These are phyloP conservation scores for Rickenella mellea DNA, from an alignment of 768 basidiomycete genomes.

Conservation along the genomic window DNA sequence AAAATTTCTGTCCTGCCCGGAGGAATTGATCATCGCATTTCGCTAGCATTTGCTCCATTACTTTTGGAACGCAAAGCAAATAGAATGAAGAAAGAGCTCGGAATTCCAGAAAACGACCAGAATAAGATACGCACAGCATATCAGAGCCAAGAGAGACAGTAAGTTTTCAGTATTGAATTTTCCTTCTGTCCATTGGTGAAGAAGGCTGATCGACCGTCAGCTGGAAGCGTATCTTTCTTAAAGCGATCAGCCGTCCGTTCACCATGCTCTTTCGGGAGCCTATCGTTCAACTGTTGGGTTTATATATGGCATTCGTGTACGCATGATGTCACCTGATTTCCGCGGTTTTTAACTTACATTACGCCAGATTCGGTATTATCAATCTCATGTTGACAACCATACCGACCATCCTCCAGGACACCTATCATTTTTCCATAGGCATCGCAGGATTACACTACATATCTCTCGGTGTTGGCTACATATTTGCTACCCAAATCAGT, in stretches of 20 bases:
- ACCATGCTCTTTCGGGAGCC: conserved; percentile 16
- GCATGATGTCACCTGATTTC: conserved; percentile 2
- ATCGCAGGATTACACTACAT: conserved; percentile 20
- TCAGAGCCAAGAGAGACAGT: conserved; percentile 2
- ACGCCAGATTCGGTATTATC: neutral
- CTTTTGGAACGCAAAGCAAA: conserved; percentile 5
- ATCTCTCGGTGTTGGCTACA: conserved; percentile 20
- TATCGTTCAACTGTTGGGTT: conserved; percentile 15
- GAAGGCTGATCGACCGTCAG: neutral
- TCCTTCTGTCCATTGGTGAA: neutral
- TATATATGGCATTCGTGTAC: conserved; percentile 17
- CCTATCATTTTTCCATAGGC: conserved; percentile 16
- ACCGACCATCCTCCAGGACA: conserved; percentile 4
- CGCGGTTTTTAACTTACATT: neutral
- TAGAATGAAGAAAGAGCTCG: conserved; percentile 5
- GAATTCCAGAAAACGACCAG: conserved; percentile 4
- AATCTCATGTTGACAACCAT: conserved; percentile 4
- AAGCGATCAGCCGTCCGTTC: conserved; percentile 25
- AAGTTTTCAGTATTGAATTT: neutral
- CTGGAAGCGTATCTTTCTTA: conserved; percentile 13
- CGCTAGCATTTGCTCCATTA: conserved; percentile 6
- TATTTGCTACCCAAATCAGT: conserved; percentile 10
- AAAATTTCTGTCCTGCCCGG: neutral
- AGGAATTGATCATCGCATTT: neutral
- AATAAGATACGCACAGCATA: conserved; percentile 2